phyloP scores from a whole-genome alignment of 2,329 filamentous ascomycete genomes.

The Colletotrichum sp. region DNA sequence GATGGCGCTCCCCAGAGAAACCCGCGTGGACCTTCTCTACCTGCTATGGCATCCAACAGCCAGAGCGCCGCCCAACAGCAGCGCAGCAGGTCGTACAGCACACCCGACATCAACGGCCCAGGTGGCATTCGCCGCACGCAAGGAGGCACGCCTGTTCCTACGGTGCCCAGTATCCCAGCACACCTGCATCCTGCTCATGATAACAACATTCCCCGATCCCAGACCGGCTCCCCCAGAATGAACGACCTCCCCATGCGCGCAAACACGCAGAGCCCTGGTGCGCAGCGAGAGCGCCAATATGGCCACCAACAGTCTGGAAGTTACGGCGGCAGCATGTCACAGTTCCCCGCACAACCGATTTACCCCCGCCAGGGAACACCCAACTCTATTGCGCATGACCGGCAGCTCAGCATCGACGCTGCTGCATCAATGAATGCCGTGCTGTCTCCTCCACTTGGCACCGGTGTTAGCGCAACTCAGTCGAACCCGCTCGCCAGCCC shows the following conservation, averaged over 20 bases:
- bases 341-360: conserved; percentile 61
- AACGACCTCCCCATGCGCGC: conserved; percentile 70
- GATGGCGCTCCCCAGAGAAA: conserved; percentile 74
- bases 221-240: conserved; percentile 78
- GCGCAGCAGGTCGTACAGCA: conserved; percentile 89
- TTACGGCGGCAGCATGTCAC: conserved; percentile 57
- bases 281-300: conserved; percentile 63
- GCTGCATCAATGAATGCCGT: conserved; percentile 33
- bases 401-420: conserved; percentile 43
- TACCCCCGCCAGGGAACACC: conserved; percentile 53
- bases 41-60: conserved; percentile 67
- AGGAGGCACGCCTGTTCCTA: conserved; percentile 64
- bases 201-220: conserved; percentile 74
- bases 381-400: conserved; percentile 42
- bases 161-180: conserved; percentile 77
- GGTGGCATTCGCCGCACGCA: conserved; percentile 61
- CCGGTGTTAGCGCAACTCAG: conserved; percentile 26
- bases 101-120: conserved; percentile 86
- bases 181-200: conserved; percentile 69
- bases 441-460: conserved; percentile 52
- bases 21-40: conserved; percentile 79
- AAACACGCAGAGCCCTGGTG: conserved; percentile 74
- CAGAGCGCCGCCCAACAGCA: conserved; percentile 67
- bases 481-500: conserved; percentile 42
- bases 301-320: conserved; percentile 51